Base-by-base conservation (phyloP, 768 basidiomycete species). In the Amanita brunnescens region DNA sequence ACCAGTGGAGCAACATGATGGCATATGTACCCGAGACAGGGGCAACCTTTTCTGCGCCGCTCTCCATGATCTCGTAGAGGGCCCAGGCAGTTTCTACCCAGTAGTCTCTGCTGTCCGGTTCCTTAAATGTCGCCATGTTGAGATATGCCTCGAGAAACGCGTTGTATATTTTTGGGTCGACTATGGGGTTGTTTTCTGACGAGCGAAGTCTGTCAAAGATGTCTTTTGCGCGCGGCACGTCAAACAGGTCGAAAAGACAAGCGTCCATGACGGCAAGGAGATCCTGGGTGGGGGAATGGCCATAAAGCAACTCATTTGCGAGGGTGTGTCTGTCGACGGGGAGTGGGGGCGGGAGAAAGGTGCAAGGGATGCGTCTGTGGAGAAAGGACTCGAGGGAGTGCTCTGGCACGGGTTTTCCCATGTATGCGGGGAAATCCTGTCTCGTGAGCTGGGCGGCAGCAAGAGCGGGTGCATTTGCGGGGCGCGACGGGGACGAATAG, bases 241-340 rank as follows among this genome's bases (percentile, higher is more conserved):
- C 88, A 63, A 85, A 81, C 2, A 79, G 61, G 55, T 85, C 79
- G 62, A 85, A 76, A 10, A 94, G 67, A 62, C 92, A 94, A 3
- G 90, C 88, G 58, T 87, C 83, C 67, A 94, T 87, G 55, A 94
- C 77, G 0, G 87, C 81, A 9, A 89, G 62, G 49, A 78, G 72
- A 63, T 91, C 87, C 60, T 82, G 78, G 0, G 83, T 80, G 0
- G 68, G 63, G 0, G 87, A 79, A 62, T 87, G 79, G 4, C 77
- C 73, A 64, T 81, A 89, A 67, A 78, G 80, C 46, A 74, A 55
- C 55, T 76, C 75, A 56, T 77, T 71, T 10, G 65, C 52, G 0
- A 57, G 52, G 3, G 75, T 75, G 1, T 62, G 47, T 34, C 62
- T 61, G 57, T 78, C 75, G 20, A 65, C 63, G 0, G 87, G 84